Evolutionary conservation across 352 stramenopile species (phyloP).

Genomic region (Phytophthora palmivora): DNA sequence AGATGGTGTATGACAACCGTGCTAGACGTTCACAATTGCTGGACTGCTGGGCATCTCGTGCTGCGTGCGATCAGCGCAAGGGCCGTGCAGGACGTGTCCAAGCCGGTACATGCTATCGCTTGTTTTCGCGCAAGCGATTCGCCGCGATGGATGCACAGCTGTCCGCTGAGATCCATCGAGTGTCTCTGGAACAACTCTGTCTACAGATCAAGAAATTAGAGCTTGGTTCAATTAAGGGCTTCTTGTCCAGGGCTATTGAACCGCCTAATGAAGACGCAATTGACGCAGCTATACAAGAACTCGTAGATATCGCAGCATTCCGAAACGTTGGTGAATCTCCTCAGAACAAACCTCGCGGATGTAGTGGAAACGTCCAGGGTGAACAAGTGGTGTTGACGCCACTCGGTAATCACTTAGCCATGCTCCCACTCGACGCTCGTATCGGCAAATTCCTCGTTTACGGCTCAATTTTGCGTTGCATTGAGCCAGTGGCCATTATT

Average conservation of each 20-base stretch:
- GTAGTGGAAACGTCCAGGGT: conserved; percentile 24
- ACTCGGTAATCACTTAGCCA: conserved; percentile 89
- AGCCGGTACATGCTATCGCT: conserved; percentile 76
- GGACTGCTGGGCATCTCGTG: conserved; percentile 84
- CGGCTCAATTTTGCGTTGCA: conserved; percentile 86
- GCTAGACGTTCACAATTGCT: conserved; percentile 78
- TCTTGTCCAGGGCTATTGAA: conserved; percentile 90
- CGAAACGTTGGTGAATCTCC: conserved; percentile 33
- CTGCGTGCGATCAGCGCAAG: conserved; percentile 84
- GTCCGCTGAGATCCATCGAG: conserved; percentile 89
- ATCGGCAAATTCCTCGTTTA: conserved; percentile 91
- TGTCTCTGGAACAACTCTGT: conserved; percentile 87
- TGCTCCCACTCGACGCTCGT: conserved; percentile 85
- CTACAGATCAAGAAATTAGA: conserved; percentile 89
- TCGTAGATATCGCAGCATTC: conserved; percentile 92
- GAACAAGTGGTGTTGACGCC: conserved; percentile 90
- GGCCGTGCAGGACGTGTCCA: conserved; percentile 85
- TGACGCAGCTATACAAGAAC: conserved; percentile 90
- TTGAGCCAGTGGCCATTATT: conserved; percentile 86
- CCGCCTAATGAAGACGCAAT: conserved; percentile 92
- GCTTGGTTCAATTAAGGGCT: conserved; percentile 74
- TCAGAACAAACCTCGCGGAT: conserved; percentile 17
- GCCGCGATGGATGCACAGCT: conserved; percentile 70
- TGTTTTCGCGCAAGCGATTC: conserved; percentile 78
- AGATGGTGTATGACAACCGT: conserved; percentile 88